These are phyloP conservation scores for Penicillium crystallinum DNA, from an alignment of 495 filamentous ascomycete genomes.

Conservation along the genomic window DNA sequence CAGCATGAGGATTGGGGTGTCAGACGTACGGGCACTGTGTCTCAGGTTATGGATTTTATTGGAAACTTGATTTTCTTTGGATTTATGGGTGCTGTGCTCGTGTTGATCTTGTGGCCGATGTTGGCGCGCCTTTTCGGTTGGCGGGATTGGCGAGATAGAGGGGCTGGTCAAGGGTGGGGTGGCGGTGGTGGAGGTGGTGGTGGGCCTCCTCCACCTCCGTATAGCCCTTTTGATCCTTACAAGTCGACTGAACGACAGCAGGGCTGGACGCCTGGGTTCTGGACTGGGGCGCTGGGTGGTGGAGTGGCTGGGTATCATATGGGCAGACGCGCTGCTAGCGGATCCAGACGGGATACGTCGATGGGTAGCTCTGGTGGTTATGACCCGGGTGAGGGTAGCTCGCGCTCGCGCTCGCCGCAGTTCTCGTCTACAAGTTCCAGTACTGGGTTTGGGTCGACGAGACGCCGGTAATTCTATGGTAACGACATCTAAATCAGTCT, in stretches of 20 bases:
- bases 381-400: conserved; percentile 49
- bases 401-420: conserved; percentile 38
- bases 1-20: neutral
- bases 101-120: conserved; percentile 27
- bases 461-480: conserved; percentile 51
- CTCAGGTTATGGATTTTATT: conserved; percentile 9
- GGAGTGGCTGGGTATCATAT: conserved; percentile 67
- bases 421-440: conserved; percentile 58
- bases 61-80: conserved; percentile 44
- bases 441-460: conserved; percentile 88
- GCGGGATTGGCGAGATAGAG: conserved; percentile 7
- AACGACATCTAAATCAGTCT: neutral
- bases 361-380: conserved; percentile 11
- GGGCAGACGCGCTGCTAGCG: conserved; percentile 45
- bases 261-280: conserved; percentile 83
- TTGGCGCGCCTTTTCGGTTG: conserved; percentile 20
- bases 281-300: conserved; percentile 69
- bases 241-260: conserved; percentile 26
- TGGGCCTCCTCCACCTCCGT: conserved; percentile 32
- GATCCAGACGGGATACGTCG: neutral
- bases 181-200: conserved; percentile 49
- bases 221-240: neutral
- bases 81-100: conserved; percentile 38
- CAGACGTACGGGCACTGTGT: neutral
- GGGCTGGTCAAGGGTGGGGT: conserved; percentile 30